Evolutionary conservation across 2,329 filamentous ascomycete genomes (phyloP), one percentile per base, ranked within the genome.

Genomic region (Madurella mycetomatis): DNA sequence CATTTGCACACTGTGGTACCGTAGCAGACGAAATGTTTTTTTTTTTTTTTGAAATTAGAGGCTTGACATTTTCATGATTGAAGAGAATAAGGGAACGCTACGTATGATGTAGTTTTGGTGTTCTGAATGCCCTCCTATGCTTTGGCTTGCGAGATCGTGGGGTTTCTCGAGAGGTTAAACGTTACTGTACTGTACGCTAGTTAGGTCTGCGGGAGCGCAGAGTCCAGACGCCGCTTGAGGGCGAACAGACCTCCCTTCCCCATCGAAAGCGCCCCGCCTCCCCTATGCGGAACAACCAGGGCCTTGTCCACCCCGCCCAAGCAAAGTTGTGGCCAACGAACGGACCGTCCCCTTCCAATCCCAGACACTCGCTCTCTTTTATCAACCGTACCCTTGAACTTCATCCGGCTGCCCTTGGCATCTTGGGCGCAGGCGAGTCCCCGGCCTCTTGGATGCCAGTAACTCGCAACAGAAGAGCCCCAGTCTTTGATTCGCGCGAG

Each of bases 241-340:
- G 34, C 34, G 34, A 9, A 37, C 34, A 37, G 34, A 37, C 34
- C 34, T 37, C 34, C 34, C 11, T 37, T 15, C 34, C 34, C 34
- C 11, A n/a, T 37, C 34, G 34, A 37, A 17, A 12, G 9, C 47
- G 39, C 47, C 32, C 13, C 44, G 31, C 31, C 30, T 5, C 40
- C 25, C 40, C 48, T 47, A 46, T 46, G 53, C 42, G 49, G 48
- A 51, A 48, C 49, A 18, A 34, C 45, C 45, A 49, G 44, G 39
- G 12, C 54, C 56, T 48, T 55, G 51, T 47, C 41, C 57, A 60
- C 57, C 57, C 57, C 57, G 57, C 57, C 50, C 41, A 17, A 43
- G 19, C 25, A 52, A 47, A 52, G 49, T 46, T 57, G 50, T 50
- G 45, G 50, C 55, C 55, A 55, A 53, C 49, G 54, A 46, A 55